These are phyloP conservation scores for Articulospora tetracladia DNA, from an alignment of 495 filamentous ascomycete species.

Conservation along the genomic window DNA sequence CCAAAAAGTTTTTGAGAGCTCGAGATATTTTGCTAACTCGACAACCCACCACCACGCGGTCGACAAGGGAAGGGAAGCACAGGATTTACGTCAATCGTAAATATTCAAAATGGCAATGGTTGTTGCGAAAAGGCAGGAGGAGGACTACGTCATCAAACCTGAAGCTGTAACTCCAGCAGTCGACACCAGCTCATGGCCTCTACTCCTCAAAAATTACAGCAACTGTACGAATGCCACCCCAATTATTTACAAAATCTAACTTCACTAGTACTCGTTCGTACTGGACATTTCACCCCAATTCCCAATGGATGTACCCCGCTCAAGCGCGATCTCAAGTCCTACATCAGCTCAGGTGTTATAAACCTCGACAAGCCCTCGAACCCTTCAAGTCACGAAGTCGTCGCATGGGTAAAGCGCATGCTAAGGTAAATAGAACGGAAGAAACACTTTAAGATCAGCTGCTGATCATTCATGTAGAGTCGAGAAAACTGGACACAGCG, in stretches of 20 bases:
- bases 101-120: slow-evolving; percentile 54
- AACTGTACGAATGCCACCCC: slow-evolving; percentile 50
- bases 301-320: slow-evolving; percentile 80
- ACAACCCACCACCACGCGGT: slow-evolving; percentile 10
- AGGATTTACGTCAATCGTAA: slow-evolving; percentile 12
- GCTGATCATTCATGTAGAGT: slow-evolving; percentile 50
- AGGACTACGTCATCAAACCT: slow-evolving; percentile 83
- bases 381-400: slow-evolving; percentile 96
- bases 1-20: slow-evolving; percentile 14
- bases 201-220: slow-evolving; percentile 90
- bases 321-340: slow-evolving; percentile 90
- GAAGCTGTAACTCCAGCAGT: slow-evolving; percentile 64
- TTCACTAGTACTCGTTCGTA: slow-evolving; percentile 71
- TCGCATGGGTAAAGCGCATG: slow-evolving; percentile 98
- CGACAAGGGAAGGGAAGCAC: slow-evolving; percentile 14
- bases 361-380: slow-evolving; percentile 98
- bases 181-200: slow-evolving; percentile 79
- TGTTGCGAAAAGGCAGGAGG: slow-evolving; percentile 52
- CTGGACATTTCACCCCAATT: slow-evolving; percentile 91
- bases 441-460: background rate
- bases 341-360: slow-evolving; percentile 94
- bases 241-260: slow-evolving; percentile 4
- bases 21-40: slow-evolving; percentile 15
- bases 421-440: slow-evolving; percentile 55
- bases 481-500: slow-evolving; percentile 96